Evolutionary conservation across 345 rosid genomes (phyloP).

Genomic region (Eucalyptus viminalis): DNA sequence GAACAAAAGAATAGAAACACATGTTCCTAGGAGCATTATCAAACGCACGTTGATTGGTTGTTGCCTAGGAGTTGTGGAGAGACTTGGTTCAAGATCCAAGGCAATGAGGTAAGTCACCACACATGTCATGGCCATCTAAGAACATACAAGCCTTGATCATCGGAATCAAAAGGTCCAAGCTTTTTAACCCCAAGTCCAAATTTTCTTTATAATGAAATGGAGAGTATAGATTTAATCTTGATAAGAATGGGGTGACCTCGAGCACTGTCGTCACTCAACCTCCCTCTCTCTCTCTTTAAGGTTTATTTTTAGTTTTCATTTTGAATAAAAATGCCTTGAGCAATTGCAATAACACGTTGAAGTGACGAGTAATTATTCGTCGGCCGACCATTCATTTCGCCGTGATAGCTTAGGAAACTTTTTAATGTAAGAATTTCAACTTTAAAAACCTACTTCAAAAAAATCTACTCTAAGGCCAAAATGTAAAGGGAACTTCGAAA

Average conservation of each 20-base stretch:
- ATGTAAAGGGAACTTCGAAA: neutral
- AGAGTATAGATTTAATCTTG: neutral
- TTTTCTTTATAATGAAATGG: no score
- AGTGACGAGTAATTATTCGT: neutral
- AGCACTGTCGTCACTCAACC: neutral
- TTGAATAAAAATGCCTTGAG: neutral
- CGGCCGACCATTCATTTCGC: neutral
- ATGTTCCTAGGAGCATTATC: no score
- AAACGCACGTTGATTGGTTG: fast-evolving
- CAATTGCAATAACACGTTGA: neutral
- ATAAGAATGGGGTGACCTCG: neutral
- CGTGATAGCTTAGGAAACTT: neutral
- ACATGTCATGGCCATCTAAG: neutral
- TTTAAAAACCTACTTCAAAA: neutral
- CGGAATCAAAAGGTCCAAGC: neutral
- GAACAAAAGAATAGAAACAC: no score
- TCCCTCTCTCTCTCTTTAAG: neutral
- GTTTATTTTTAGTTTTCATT: neutral
- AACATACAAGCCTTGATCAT: neutral
- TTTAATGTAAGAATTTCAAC: neutral
- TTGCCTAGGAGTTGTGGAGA: neutral
- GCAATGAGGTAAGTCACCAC: neutral
- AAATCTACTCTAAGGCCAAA: neutral
- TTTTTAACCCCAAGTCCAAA: neutral
- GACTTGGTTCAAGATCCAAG: neutral